Evolutionary conservation across 306 rosid genomes (phyloP).

Genomic region (Gastrolobium villosum): DNA sequence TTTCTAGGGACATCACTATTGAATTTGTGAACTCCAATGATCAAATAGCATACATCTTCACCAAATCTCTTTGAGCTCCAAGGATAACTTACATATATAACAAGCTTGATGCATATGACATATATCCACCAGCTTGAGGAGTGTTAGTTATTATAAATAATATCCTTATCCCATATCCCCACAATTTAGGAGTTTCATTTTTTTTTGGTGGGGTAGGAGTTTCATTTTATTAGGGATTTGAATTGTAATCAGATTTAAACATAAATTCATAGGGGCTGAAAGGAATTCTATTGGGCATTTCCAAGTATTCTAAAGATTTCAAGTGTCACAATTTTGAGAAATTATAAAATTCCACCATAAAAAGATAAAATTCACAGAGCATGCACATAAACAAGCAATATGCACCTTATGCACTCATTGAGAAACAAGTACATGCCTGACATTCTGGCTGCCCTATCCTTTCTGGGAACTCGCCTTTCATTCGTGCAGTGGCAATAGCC

Average conservation of each 20-base stretch:
- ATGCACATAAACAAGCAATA: slow-evolving; percentile 51
- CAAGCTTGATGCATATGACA: slow-evolving; percentile 1
- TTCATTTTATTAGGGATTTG: slow-evolving; percentile 7
- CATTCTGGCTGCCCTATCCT: slow-evolving; percentile 97
- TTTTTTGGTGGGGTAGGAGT: not conserved
- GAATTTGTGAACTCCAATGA: slow-evolving; percentile 20
- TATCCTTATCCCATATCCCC: slow-evolving; percentile 7
- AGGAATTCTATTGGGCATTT: slow-evolving; percentile 33
- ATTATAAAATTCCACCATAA: slow-evolving; percentile 26
- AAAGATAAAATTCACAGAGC: slow-evolving; percentile 33
- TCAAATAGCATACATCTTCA: slow-evolving; percentile 14
- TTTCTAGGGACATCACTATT: slow-evolving; percentile 3
- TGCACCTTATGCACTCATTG: slow-evolving; percentile 50
- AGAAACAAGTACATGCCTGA: slow-evolving; percentile 84
- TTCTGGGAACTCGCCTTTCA: slow-evolving; percentile 99
- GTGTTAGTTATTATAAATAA: slow-evolving; percentile 2
- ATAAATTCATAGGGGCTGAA: not conserved
- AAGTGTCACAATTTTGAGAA: slow-evolving; percentile 30
- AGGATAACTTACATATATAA: not conserved
- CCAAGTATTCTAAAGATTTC: slow-evolving; percentile 9
- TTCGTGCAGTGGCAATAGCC: slow-evolving; percentile 98
- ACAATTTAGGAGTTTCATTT: slow-evolving; percentile 1
- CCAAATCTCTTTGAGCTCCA: slow-evolving; percentile 1
- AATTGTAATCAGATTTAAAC: slow-evolving; percentile 22
- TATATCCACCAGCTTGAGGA: not conserved